Conservation (phyloP, 1,284 basidiomycete genomes). For the Cryptococcus sp. region DNA sequence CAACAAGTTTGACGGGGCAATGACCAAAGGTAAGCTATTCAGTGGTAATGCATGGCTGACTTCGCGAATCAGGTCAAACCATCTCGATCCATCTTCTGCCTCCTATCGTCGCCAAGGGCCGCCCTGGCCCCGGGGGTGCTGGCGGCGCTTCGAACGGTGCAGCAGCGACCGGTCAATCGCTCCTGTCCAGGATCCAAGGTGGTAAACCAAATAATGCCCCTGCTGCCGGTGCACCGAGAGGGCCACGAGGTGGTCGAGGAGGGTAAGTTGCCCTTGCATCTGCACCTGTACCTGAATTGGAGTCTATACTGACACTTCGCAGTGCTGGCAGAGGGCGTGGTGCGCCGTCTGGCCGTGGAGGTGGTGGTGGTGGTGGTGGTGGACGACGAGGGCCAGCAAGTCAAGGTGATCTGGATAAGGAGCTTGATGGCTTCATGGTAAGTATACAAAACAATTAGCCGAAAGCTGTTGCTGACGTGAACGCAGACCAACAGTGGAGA, state of each 20-base stretch:
- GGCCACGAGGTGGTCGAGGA: constrained; percentile 31
- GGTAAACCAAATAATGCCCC: constrained; percentile 1
- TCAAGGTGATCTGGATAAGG: constrained; percentile 81
- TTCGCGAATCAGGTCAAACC: constrained; percentile 65
- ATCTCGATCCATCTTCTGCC: constrained; percentile 68
- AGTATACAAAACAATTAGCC: constrained; percentile 44
- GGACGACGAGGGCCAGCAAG: constrained; percentile 63
- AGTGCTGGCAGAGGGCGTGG: constrained; percentile 11
- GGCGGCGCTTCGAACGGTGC: constrained; percentile 3
- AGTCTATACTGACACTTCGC: not conserved
- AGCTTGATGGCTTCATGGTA: constrained; percentile 85
- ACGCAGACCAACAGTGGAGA: too few species aligned
- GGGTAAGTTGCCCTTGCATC: constrained; percentile 23
- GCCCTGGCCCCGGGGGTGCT: constrained; percentile 4
- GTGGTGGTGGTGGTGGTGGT: constrained; percentile 30
- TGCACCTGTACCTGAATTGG: not conserved
- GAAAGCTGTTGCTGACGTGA: too few species aligned
- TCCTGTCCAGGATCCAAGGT: constrained; percentile 33
- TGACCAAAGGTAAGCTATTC: constrained; percentile 74
- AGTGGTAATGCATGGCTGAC: not conserved
- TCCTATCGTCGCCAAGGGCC: constrained; percentile 19
- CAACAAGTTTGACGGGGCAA: constrained; percentile 81
- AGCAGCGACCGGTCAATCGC: constrained; percentile 20
- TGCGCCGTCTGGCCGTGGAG: constrained; percentile 42
- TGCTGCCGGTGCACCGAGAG: constrained; percentile 7